Percentiles rank a stretch among this genome's conserved stretches.
Evolutionary conservation across 2,329 filamentous ascomycete genomes (phyloP).

Genomic region (Trichothecium roseum): DNA sequence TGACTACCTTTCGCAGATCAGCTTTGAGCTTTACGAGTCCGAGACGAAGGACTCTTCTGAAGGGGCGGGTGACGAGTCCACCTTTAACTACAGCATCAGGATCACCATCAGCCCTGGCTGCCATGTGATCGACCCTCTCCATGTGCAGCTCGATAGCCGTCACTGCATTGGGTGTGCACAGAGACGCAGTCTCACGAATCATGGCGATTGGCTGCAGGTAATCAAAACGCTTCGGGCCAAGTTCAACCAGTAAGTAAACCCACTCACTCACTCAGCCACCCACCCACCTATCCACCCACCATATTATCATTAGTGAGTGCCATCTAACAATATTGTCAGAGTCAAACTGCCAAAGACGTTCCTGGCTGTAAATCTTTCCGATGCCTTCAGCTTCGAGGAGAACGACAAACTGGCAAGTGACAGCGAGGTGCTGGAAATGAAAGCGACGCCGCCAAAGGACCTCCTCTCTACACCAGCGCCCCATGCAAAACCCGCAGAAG

Average conservation of each 20-base stretch:
- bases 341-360: conserved; percentile 59
- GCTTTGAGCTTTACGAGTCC: conserved; percentile 95
- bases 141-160: conserved; percentile 91
- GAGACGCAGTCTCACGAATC: conserved; percentile 78
- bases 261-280: conserved; percentile 1
- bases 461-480: conserved; percentile 8
- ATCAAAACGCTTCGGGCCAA: conserved; percentile 90
- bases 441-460: conserved; percentile 20
- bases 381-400: conserved; percentile 50
- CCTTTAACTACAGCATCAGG: conserved; percentile 89
- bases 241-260: conserved; percentile 70
- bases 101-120: conserved; percentile 94
- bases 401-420: conserved; percentile 41
- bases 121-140: conserved; percentile 90
- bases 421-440: conserved; percentile 37
- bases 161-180: conserved; percentile 94
- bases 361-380: conserved; percentile 52
- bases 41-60: conserved; percentile 52
- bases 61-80: conserved; percentile 43
- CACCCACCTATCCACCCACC: conserved; percentile 6
- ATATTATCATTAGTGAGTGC: neutral
- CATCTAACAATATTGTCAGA: conserved; percentile 22
- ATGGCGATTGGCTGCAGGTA: conserved; percentile 94
- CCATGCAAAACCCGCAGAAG: conserved; percentile 4
- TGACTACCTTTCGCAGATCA: conserved; percentile 95